Base-by-base conservation (phyloP, 1,284 basidiomycete genomes). In the Ustilago shanxiensis region DNA sequence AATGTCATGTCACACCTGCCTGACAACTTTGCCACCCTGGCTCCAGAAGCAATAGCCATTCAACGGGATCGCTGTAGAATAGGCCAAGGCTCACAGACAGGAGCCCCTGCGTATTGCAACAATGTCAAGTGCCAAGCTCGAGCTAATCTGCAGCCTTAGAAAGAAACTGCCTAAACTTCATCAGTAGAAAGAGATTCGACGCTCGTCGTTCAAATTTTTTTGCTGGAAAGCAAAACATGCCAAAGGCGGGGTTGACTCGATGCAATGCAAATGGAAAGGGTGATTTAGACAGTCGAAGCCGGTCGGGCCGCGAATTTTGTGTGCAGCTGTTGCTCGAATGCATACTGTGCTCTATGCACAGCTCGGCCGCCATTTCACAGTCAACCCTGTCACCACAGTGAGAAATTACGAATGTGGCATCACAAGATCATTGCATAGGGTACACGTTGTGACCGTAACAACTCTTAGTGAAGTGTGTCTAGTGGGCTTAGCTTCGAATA, bases 251-350 rank as follows among this genome's bases (percentile, higher is more conserved):
- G 64, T 60, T 39, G 41, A 9, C 5, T 24, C 14, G 44, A 31
- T 50, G 53, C 33, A 37, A 11, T 20, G 35, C 45, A 8, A 44
- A 44, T 37, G 22, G n/a, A 37, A 26, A 24, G 20, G 22, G 33
- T 16, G 41, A 16, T n/a, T 20, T 20, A 18, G 13, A 13, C 54
- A 31, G n/a, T 54, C 18, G 58, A 63, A 55, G 69, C 69, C 63
- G 60, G 63, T 65, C 69, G 62, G 69, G 54, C 63, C 63, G 63
- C 60, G 28, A 58, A 71, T 33, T 20, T 39, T 29, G 47, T 29
- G 47, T 61, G 59, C 68, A 53, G 58, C 58, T 60, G 5, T 26
- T 31, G 22, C 33, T 33, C 13, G 35, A 10, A 37, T 9, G 35
- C 14, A n/a, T n/a, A n/a, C n/a, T n/a, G n/a, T n/a, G n/a, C n/a